Evolutionary conservation across 768 basidiomycete species (phyloP).

Genomic region (Hygrocybe coccinea): DNA sequence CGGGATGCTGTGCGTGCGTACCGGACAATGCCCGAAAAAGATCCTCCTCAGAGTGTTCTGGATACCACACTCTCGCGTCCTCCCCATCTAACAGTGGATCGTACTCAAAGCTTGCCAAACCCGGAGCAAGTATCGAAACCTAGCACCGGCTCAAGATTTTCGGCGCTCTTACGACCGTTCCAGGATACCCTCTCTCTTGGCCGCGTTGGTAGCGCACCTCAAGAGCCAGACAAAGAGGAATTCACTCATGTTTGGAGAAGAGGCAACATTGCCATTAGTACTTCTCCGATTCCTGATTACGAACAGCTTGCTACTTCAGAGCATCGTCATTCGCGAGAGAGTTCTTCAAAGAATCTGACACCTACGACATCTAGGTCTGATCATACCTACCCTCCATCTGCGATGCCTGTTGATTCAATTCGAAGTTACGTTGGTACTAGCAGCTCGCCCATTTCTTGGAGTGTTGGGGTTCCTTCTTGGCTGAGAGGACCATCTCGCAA

Average conservation of each 20-base stretch:
- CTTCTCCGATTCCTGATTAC: constrained; percentile 33
- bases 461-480: constrained; percentile 69
- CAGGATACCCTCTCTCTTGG: constrained; percentile 43
- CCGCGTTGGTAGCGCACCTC: constrained; percentile 23
- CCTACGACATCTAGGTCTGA: constrained; percentile 27
- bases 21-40: constrained; percentile 36
- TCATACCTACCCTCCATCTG: constrained; percentile 81
- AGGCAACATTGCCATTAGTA: constrained; percentile 52
- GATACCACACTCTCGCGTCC: constrained; percentile 54
- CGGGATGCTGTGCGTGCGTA: constrained; percentile 65
- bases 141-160: constrained; percentile 53
- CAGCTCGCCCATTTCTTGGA: constrained; percentile 44
- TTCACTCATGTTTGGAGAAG: constrained; percentile 68
- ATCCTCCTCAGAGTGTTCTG: constrained; percentile 40
- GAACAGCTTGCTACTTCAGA: constrained; percentile 13
- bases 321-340: constrained; percentile 11
- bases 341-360: constrained; percentile 15
- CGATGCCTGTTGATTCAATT: constrained; percentile 44
- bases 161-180: constrained; percentile 64
- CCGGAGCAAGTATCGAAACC: constrained; percentile 30
- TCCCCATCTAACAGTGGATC: constrained; percentile 33
- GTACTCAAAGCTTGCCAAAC: constrained; percentile 34
- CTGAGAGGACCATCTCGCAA: constrained; percentile 48
- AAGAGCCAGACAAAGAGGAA: constrained; percentile 47
- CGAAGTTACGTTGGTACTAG: constrained; percentile 39